These are phyloP conservation scores for Deakozyma indianensis DNA, from an alignment of 805 yeast species.

Conservation along the genomic window DNA sequence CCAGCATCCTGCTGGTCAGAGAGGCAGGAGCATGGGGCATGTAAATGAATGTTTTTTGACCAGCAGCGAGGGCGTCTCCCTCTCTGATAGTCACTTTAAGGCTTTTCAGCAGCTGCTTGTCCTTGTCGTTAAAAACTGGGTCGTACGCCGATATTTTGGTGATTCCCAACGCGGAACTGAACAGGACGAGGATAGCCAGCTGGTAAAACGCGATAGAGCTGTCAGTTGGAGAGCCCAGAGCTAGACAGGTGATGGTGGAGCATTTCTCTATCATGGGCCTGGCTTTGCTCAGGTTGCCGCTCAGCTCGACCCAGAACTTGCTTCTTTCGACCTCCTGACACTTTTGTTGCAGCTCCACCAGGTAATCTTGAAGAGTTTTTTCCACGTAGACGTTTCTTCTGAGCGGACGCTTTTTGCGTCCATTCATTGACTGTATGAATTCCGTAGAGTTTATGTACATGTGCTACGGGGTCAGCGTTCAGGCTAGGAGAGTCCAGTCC, in stretches of 20 bases:
- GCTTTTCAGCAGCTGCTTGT: conserved; percentile 22
- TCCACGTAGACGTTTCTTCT: background rate
- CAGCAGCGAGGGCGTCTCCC: conserved; percentile 7
- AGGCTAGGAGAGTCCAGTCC: too few species aligned
- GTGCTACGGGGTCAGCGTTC: too few species aligned
- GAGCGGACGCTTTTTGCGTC: background rate
- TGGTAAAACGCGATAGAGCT: conserved; percentile 40
- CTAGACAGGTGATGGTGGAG: conserved; percentile 43
- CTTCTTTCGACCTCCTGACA: background rate
- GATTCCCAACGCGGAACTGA: conserved; percentile 16
- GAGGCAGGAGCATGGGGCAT: conserved; percentile 64
- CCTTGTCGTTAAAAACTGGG: conserved; percentile 43
- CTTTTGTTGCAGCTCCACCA: background rate
- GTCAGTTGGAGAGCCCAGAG: conserved; percentile 52
- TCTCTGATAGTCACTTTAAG: conserved; percentile 18
- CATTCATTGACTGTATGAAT: background rate
- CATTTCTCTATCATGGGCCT: background rate
- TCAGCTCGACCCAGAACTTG: background rate
- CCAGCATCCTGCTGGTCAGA: conserved; percentile 13
- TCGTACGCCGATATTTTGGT: conserved; percentile 39
- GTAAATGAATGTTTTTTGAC: conserved; percentile 31
- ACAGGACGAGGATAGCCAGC: conserved; percentile 38
- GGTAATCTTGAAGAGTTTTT: background rate
- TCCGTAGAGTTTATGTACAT: too few species aligned
- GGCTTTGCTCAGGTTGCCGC: background rate